Conservation (phyloP, 2,329 filamentous ascomycete genomes). For the Fusarium xylarioides region DNA sequence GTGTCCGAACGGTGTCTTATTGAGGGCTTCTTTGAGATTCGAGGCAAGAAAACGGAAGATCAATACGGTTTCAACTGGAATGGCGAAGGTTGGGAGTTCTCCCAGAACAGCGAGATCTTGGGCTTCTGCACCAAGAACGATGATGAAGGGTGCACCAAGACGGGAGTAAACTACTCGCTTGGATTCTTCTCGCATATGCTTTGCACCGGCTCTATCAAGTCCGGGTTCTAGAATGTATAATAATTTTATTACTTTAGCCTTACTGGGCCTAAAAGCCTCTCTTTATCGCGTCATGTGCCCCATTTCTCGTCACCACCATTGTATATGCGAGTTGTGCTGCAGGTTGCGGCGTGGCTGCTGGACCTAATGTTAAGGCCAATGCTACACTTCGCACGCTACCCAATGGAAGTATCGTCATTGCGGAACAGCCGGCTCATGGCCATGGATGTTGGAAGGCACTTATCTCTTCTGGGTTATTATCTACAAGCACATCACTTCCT, state of each 20-base stretch:
- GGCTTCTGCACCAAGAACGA: neutral
- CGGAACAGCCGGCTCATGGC: neutral
- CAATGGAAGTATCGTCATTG: accelerated
- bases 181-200: neutral
- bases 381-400: too few species aligned
- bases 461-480: accelerated
- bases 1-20: neutral
- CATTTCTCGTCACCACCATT: accelerated
- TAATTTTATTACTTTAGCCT: neutral
- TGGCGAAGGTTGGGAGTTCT: neutral
- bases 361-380: neutral
- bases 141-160: neutral
- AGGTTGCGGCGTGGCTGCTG: neutral
- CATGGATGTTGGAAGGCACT: accelerated
- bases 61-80: neutral
- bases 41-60: neutral
- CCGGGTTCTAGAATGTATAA: neutral
- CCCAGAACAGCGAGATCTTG: neutral
- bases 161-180: neutral
- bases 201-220: neutral
- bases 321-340: neutral
- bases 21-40: neutral
- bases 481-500: neutral
- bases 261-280: neutral
- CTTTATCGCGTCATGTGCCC: accelerated